Evolutionary conservation across 441 rosid genomes (phyloP).

Genomic region (California macrophylla): DNA sequence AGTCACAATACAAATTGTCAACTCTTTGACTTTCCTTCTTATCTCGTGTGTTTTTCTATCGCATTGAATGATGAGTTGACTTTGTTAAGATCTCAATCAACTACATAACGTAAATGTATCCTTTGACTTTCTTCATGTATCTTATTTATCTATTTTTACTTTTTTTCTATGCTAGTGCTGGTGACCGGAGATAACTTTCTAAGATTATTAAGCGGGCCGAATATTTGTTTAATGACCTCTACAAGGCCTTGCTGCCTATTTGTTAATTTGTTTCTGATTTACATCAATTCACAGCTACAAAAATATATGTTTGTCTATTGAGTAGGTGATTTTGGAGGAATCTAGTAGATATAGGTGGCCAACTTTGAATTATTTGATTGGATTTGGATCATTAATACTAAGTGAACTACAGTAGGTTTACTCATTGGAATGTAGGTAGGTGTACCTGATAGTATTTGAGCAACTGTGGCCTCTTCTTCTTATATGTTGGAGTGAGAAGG

Average conservation of each 20-base stretch:
- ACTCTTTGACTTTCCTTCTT: no score
- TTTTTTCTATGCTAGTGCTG: no score
- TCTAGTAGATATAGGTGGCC: not conserved
- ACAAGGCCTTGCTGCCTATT: not conserved
- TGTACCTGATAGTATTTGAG: constrained; percentile 66
- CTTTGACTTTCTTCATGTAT: no score
- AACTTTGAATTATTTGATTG: not conserved
- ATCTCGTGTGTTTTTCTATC: no score
- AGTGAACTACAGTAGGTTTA: not conserved
- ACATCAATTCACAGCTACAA: not conserved
- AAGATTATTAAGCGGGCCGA: no score
- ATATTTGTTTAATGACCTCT: no score
- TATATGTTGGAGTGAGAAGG: constrained; percentile 85
- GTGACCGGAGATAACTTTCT: no score
- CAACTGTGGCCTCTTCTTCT: constrained; percentile 91
- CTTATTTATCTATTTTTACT: no score
- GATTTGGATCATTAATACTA: not conserved
- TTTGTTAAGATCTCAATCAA: no score
- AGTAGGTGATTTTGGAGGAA: not conserved
- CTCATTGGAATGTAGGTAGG: not conserved
- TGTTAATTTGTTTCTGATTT: not conserved
- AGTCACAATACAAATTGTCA: no score
- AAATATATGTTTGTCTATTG: not conserved
- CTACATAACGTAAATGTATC: no score
- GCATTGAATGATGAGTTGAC: no score